phyloP scores from a whole-genome alignment of 768 basidiomycete species.

The Phlebiopsis gigantea region DNA sequence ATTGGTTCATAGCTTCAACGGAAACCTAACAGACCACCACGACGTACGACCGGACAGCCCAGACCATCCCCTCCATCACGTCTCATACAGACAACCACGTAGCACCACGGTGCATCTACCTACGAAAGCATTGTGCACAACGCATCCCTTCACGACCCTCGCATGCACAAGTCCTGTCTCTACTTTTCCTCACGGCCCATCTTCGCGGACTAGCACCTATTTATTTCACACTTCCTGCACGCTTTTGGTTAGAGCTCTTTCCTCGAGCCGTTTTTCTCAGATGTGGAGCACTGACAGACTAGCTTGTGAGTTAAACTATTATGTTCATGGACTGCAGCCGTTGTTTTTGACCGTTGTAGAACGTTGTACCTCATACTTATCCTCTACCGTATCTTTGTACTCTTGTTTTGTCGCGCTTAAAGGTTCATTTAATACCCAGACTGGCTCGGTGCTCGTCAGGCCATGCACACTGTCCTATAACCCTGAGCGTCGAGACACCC shows the following conservation, averaged over 20 bases:
- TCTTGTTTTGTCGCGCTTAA: too few species aligned
- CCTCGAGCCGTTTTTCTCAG: neutral
- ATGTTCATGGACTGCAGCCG: neutral
- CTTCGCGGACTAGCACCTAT: slow-evolving; percentile 2
- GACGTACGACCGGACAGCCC: slow-evolving; percentile 19
- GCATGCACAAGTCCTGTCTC: slow-evolving; percentile 3
- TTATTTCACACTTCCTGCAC: neutral
- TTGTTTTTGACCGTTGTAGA: slow-evolving; percentile 1
- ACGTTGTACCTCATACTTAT: slow-evolving; percentile 1
- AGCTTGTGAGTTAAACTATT: neutral
- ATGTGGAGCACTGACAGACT: neutral
- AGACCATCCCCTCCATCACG: slow-evolving; percentile 20
- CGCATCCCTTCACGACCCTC: neutral
- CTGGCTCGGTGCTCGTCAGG: too few species aligned
- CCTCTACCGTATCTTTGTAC: neutral
- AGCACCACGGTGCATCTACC: neutral
- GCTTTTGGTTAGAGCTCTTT: neutral
- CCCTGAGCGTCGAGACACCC: too few species aligned
- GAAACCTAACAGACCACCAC: slow-evolving; percentile 17
- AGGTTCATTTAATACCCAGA: too few species aligned
- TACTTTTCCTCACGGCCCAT: neutral
- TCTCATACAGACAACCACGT: slow-evolving; percentile 11
- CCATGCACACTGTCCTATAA: too few species aligned
- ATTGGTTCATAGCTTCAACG: slow-evolving; percentile 17
- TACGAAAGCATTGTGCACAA: neutral